Conservation (phyloP, 2,329 filamentous ascomycete genomes). For the Aspergillus sp. region DNA sequence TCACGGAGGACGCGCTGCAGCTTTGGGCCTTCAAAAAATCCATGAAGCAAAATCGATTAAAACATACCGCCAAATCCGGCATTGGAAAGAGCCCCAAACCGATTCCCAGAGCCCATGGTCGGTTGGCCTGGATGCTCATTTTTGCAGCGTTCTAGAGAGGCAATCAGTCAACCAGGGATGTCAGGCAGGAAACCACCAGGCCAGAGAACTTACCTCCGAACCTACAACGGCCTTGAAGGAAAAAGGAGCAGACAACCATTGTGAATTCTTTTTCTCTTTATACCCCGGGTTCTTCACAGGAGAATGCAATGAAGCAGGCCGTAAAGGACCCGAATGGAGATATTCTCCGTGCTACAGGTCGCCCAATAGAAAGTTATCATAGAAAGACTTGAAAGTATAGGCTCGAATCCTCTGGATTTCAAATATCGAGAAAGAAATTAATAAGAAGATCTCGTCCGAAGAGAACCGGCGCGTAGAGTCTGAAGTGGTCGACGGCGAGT, state of each 20-base stretch:
- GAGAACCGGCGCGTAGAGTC: constrained; percentile 1
- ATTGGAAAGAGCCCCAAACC: constrained; percentile 47
- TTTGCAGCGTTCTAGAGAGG: constrained; percentile 47
- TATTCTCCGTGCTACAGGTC: no score
- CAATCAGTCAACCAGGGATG: constrained; percentile 9
- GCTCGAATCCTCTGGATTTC: no score
- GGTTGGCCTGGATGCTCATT: constrained; percentile 49
- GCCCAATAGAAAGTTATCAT: no score
- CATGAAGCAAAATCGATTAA: not conserved
- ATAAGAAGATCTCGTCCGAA: constrained; percentile 2
- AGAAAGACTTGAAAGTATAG: no score
- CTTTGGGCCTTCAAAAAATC: not conserved
- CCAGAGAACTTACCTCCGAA: constrained; percentile 48
- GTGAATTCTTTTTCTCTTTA: constrained; percentile 7
- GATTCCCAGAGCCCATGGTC: constrained; percentile 42
- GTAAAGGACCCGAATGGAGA: no score
- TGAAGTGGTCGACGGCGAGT: not conserved
- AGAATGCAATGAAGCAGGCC: no score
- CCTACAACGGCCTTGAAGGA: constrained; percentile 56
- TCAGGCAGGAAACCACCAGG: not conserved
- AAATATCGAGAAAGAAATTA: not conserved
- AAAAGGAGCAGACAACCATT: constrained; percentile 55
- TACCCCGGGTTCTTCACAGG: no score
- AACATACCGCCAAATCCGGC: constrained; percentile 36
- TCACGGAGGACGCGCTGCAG: not conserved